Base-by-base conservation (phyloP, 495 filamentous ascomycete genomes). In the Xylaria intraflava region DNA sequence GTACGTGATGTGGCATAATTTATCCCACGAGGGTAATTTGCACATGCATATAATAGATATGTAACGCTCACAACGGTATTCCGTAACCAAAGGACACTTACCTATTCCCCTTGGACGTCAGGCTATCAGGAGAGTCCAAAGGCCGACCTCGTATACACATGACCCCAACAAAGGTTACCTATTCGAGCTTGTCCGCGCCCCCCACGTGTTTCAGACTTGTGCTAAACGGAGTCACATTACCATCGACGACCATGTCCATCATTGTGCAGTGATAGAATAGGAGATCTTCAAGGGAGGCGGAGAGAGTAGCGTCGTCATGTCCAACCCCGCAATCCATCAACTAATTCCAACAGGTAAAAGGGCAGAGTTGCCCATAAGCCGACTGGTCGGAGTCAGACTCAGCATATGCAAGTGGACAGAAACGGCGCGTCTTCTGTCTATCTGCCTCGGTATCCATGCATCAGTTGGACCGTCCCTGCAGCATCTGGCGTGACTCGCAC, bases 1-100 rank as follows among this genome's bases (percentile, higher is more conserved):
- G 24, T 31, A 11, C 12, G 33, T 51, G 48, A 36, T 12, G 24
- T 31, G 6, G 46, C 36, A 30, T 30, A 19, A 48, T 30, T n/a
- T 51, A 51, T 51, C 49, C 49, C 49, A 51, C 49, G 49, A 36
- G 27, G 29, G 26, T 27, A 12, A 46, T 14, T 35, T 53, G 38
- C 30, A 44, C 50, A 27, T 35, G 23, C 36, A 53, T 38, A 41
- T 38, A 24, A 51, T n/a, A 27, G 16, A 26, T 24, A 19, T 44
- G 22, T 41, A 51, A 31, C 17, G 33, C n/a, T n/a, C n/a, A n/a
- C n/a, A n/a, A n/a, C n/a, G n/a, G n/a, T n/a, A n/a, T n/a, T n/a
- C n/a, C n/a, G n/a, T n/a, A n/a, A n/a, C n/a, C n/a, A n/a, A n/a
- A n/a, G n/a, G n/a, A n/a, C n/a, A n/a, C n/a, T n/a, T n/a, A n/a